Base-by-base conservation (phyloP, 805 yeast species). In the Kuraishia hungarica region DNA sequence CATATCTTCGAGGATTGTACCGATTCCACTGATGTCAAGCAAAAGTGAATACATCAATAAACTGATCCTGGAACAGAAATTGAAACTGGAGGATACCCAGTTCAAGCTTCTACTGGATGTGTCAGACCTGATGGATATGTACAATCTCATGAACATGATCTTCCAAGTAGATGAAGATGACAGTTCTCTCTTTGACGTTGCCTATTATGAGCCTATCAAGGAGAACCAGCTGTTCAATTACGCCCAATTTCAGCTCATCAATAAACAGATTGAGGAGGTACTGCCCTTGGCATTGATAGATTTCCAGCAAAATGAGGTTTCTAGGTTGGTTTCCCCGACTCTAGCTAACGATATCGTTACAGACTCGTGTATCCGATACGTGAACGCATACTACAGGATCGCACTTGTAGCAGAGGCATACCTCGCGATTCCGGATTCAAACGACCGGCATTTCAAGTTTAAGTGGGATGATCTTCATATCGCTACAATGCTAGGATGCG, bases 401-500 rank as follows among this genome's bases (percentile, higher is more conserved):
- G 59, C 65, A 43, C 55, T 61, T 19, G 71, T 80, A 3, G 68
- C 70, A 8, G 54, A 58, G 6, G 74, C 74, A 55, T 78, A 69
- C 55, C 65, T 80, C 56, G 61, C 57, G 20, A 59, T 63, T 10
- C 60, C 22, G 7, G 71, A 67, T 23, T 58, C 56, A 1, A 60
- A 62, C 19, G 68, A 60, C 2, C 59, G 11, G 43, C 43, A 35
- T 17, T 35, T 35, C 43, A 35, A 35, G 17, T 72, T 84, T 56
- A 71, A 73, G 50, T 84, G 89, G 87, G 72, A 77, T 22, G 80
- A 76, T 35, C 55, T 65, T 6, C 89, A 86, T 52, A 81, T 87
- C 23, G 82, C 88, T 2, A 85, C 89, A 0, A 71, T 88, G 53
- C 66, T 87, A n/a, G 94, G 93, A 24, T 77, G 86, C n/a, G 86